Percentiles rank a stretch among this genome's conserved stretches.
These are phyloP conservation scores for Fusarium redolens DNA, from an alignment of 2,329 filamentous ascomycete species.

Conservation along the genomic window DNA sequence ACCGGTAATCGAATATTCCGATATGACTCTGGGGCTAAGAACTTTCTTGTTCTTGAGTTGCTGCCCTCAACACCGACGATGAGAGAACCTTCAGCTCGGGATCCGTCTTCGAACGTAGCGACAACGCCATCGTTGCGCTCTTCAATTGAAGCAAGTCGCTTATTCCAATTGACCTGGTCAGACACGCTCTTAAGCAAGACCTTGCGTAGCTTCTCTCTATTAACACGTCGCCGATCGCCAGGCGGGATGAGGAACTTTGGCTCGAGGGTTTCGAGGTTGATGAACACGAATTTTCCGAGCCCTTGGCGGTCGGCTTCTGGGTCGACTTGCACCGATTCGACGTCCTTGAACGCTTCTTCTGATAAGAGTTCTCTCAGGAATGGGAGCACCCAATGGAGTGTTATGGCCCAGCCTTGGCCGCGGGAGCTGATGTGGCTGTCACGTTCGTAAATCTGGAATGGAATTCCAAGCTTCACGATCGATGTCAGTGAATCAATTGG, in stretches of 20 bases:
- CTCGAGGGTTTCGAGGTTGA: conserved; percentile 2
- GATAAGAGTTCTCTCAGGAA: not conserved
- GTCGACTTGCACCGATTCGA: conserved; percentile 8
- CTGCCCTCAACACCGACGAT: conserved; percentile 11
- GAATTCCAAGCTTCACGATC: not conserved
- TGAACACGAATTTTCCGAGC: conserved; percentile 8
- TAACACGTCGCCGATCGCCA: conserved; percentile 12
- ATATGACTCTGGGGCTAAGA: not conserved
- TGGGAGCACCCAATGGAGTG: conserved; percentile 11
- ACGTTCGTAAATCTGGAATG: conserved; percentile 4
- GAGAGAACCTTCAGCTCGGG: not conserved
- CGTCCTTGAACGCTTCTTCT: not conserved
- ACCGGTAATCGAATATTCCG: not conserved
- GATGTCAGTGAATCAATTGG: not conserved
- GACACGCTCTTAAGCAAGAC: not conserved
- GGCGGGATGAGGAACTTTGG: conserved; percentile 1
- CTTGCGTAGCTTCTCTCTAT: conserved; percentile 11
- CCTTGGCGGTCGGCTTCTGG: conserved; percentile 10
- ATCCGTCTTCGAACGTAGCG: not conserved
- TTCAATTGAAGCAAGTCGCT: conserved; percentile 4
- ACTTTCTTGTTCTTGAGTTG: conserved; percentile 7
- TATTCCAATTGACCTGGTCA: not conserved
- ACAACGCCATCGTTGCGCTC: not conserved
- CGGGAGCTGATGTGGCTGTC: not conserved
- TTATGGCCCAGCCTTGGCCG: conserved; percentile 13